A percentile compares a stretch with the other conserved stretches of the same genome.
These are phyloP conservation scores for Elongisporangium anandrum DNA, from an alignment of 352 stramenopile species.

Conservation along the genomic window DNA sequence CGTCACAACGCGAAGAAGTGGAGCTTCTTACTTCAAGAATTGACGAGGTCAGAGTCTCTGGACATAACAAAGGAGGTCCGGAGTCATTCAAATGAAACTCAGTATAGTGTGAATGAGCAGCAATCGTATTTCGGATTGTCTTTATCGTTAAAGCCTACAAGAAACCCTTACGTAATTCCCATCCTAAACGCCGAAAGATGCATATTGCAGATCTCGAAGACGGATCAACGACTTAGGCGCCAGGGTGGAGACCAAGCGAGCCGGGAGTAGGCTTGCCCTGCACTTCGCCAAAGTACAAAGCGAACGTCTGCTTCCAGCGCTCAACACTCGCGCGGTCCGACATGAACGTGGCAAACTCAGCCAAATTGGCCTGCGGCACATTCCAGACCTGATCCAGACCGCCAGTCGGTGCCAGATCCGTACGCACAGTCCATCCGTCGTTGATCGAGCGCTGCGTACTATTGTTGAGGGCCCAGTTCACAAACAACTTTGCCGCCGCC, in stretches of 20 bases:
- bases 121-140: too few relatives aligned
- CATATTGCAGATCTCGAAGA: too few relatives aligned
- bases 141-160: too few relatives aligned
- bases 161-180: too few relatives aligned
- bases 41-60: too few relatives aligned
- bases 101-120: too few relatives aligned
- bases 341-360: conserved; percentile 42
- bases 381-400: conserved; percentile 28
- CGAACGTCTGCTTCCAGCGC: conserved; percentile 32
- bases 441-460: neutral
- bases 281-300: conserved; percentile 56
- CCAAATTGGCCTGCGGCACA: conserved; percentile 21
- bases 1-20: too few relatives aligned
- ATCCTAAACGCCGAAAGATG: too few relatives aligned
- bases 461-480: conserved; percentile 37
- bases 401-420: conserved; percentile 25
- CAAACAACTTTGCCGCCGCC: conserved; percentile 47
- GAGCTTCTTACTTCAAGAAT: too few relatives aligned
- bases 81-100: too few relatives aligned
- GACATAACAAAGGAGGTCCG: too few relatives aligned
- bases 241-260: conserved; percentile 31
- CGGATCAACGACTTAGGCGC: conserved; percentile 20
- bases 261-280: conserved; percentile 32
- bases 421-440: conserved; percentile 19
- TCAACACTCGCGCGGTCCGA: conserved; percentile 38